Base-by-base conservation (phyloP, 345 rosid species). In the Bruguiera parviflora region DNA sequence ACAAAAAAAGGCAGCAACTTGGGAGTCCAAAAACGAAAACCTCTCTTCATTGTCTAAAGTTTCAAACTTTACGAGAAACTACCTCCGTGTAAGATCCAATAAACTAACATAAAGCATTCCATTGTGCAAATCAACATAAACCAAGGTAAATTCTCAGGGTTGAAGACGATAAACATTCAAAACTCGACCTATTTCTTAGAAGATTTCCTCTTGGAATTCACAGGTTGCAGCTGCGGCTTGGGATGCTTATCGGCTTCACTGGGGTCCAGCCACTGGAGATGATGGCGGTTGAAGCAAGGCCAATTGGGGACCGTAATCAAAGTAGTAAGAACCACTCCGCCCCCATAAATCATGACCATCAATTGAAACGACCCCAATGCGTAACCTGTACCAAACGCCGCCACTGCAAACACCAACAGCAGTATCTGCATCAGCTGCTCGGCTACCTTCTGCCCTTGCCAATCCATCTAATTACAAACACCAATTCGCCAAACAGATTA, bases 391-490 rank as follows among this genome's bases (percentile, higher is more conserved):
- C 70, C 76, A 22, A 86, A 80, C 1, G 94, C 87, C 52, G 75
- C 82, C 31, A 74, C 87, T 2, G 91, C 92, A 0, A 81, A 87
- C 20, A 75, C 88, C 78, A 95, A 24, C 11, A 95, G 82, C 85
- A 90, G 6, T 32, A 87, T 78, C 83, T 92, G 99, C 98, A 95
- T 90, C 82, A 89, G 75, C 75, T 85, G 93, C 96, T 95, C 98
- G 13, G 96, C 90, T 27, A 87, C 66, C 84, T 88, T 95, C 74
- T 95, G 98, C 32, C 99, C 98, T 86, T 95, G 89, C 98, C 98
- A 95, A 83, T 95, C 98, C 99, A 95, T 92, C 73, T 78, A 43
- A 43, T 15, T 13, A 43, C 18, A 43, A 39, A 39, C 47, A 11
- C 49, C 49, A 13, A 43, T 43, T 18, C 49, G 18, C 49, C 19